phyloP scores from a whole-genome alignment of 306 rosid species.

The Parietaria judaica region DNA sequence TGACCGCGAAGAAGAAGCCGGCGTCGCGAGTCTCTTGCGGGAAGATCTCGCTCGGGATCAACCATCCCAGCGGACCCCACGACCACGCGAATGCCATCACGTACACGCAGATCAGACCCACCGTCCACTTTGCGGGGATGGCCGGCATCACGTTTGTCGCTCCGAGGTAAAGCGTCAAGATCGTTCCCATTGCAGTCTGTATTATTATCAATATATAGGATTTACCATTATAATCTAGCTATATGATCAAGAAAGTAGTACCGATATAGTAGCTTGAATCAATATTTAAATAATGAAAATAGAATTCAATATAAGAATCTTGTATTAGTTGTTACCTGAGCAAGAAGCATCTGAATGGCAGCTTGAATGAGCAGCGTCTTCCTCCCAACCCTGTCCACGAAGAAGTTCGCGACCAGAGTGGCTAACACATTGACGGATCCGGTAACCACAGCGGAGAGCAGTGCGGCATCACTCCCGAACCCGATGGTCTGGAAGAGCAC shows the following conservation, averaged over 20 bases:
- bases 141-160: conserved; percentile 11
- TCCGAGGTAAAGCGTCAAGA: conserved; percentile 7
- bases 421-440: conserved; percentile 13
- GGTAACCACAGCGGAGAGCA: conserved; percentile 22
- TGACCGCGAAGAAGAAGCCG: too few relatives aligned
- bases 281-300: background rate
- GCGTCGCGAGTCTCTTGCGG: too few relatives aligned
- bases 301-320: background rate
- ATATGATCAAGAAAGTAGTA: too few relatives aligned
- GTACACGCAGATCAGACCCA: conserved; percentile 13
- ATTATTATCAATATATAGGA: background rate
- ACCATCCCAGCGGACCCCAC: conserved; percentile 26
- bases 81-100: background rate
- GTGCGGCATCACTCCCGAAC: conserved; percentile 16
- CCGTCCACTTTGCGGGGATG: background rate
- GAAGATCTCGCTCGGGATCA: too few relatives aligned
- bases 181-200: conserved; percentile 5
- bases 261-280: too few relatives aligned
- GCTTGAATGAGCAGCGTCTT: background rate
- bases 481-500: background rate
- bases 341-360: conserved; percentile 19
- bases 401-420: conserved; percentile 19
- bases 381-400: conserved; percentile 23
- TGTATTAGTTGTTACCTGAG: conserved; percentile 13
- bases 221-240: background rate